Percentiles rank a stretch among this genome's conserved stretches.
These are phyloP conservation scores for Eucalyptus marginata DNA, from an alignment of 345 rosid species.

Conservation along the genomic window DNA sequence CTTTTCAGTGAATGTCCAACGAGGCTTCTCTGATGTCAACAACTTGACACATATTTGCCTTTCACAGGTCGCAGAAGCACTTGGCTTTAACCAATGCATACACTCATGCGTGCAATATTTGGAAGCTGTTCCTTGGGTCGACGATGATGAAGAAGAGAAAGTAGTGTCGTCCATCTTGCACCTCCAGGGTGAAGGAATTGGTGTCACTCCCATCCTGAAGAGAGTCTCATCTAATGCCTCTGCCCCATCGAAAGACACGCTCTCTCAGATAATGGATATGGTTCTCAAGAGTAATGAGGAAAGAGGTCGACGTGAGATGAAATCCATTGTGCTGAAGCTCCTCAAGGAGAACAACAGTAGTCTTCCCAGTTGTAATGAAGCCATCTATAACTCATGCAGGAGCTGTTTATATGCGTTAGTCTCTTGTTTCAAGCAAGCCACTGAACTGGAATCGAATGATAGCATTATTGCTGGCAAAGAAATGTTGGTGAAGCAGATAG, in stretches of 20 bases:
- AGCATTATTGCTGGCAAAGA: constrained; percentile 24
- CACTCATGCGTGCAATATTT: constrained; percentile 77
- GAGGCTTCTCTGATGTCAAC: neutral
- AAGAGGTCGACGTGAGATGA: constrained; percentile 87
- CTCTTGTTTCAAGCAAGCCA: constrained; percentile 48
- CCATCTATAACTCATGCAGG: constrained; percentile 54
- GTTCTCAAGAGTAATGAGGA: constrained; percentile 91
- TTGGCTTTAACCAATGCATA: constrained; percentile 65
- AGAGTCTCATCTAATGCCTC: constrained; percentile 54
- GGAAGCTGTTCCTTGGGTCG: constrained; percentile 99
- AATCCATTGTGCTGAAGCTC: constrained; percentile 78
- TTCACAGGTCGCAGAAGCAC: constrained; percentile 61
- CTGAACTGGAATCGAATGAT: constrained; percentile 26
- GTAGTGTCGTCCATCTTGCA: constrained; percentile 65
- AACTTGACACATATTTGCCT: neutral
- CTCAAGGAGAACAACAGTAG: constrained; percentile 67
- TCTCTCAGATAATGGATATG: constrained; percentile 65
- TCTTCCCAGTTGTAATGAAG: constrained; percentile 32
- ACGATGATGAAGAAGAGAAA: constrained; percentile 92
- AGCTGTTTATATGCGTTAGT: constrained; percentile 51
- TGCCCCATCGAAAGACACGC: constrained; percentile 63
- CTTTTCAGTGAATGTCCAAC: neutral
- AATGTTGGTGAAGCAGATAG: constrained; percentile 50
- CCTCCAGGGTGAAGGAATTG: constrained; percentile 61
- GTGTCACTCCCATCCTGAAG: constrained; percentile 63